Percentiles rank a stretch among this genome's conserved stretches.
Evolutionary conservation across 164 flowering plant genomes (phyloP).

Genomic region (Pachysandra terminalis): DNA sequence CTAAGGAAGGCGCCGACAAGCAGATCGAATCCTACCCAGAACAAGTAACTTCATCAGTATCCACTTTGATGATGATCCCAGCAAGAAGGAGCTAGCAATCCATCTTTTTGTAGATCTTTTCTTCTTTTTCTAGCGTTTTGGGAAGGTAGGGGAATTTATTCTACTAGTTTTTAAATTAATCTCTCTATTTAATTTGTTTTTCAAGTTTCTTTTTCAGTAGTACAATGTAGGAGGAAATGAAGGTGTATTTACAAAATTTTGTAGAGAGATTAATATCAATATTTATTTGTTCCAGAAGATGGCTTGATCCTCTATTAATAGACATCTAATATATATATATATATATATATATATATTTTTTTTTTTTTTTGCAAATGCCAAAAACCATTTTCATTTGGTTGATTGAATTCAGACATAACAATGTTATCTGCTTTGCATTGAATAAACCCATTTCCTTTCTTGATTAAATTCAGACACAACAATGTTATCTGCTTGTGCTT

Average conservation of each 20-base stretch:
- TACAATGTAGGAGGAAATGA: neutral
- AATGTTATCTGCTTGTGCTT: too few species aligned
- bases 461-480: too few species aligned
- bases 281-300: neutral
- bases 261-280: neutral
- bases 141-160: too few species aligned
- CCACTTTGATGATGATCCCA: neutral
- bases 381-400: neutral
- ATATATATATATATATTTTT: too few species aligned
- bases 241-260: neutral
- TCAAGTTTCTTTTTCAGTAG: neutral
- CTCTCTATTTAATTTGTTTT: neutral
- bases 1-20: conserved; percentile 50
- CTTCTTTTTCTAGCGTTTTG: neutral
- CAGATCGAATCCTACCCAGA: conserved; percentile 51
- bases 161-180: neutral
- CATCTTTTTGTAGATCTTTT: conserved; percentile 10
- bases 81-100: neutral
- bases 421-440: too few species aligned
- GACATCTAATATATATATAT: neutral
- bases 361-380: neutral
- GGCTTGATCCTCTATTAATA: neutral
- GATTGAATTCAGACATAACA: neutral
- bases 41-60: conserved; percentile 19
- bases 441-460: too few species aligned